Evolutionary conservation across 2,329 filamentous ascomycete species (phyloP).

Genomic region (Claviceps sp.): DNA sequence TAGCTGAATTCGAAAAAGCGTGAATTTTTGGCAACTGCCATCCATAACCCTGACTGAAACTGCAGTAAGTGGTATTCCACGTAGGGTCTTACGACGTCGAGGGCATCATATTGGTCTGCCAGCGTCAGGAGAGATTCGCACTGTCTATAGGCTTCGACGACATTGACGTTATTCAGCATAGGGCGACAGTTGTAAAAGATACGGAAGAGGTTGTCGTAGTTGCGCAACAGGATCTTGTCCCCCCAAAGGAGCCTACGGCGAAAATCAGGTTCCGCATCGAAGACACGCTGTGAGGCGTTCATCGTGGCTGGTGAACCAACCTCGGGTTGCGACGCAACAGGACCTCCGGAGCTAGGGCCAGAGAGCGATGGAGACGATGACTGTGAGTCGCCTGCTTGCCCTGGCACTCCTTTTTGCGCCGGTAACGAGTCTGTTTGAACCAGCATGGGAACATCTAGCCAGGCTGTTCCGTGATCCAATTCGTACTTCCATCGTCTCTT

Average conservation of each 20-base stretch:
- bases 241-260: too few species aligned
- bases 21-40: slow-evolving; percentile 92
- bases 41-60: slow-evolving; percentile 84
- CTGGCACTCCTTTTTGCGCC: neutral
- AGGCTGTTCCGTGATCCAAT: slow-evolving; percentile 60
- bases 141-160: slow-evolving; percentile 84
- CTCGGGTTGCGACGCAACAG: slow-evolving; percentile 14
- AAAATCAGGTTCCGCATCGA: slow-evolving; percentile 26
- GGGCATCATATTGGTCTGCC: slow-evolving; percentile 89
- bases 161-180: slow-evolving; percentile 69
- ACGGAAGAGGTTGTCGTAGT: slow-evolving; percentile 92
- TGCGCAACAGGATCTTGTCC: slow-evolving; percentile 65
- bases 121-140: slow-evolving; percentile 80
- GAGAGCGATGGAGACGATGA: slow-evolving; percentile 18
- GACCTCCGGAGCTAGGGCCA: slow-evolving; percentile 19
- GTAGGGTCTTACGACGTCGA: slow-evolving; percentile 73
- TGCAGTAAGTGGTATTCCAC: slow-evolving; percentile 90
- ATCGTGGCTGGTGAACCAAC: slow-evolving; percentile 26
- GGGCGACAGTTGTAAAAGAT: slow-evolving; percentile 93
- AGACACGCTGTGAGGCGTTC: slow-evolving; percentile 28
- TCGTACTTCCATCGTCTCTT: slow-evolving; percentile 70
- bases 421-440: slow-evolving; percentile 55
- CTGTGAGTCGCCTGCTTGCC: slow-evolving; percentile 2
- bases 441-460: slow-evolving; percentile 71
- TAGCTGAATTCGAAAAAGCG: slow-evolving; percentile 81